These are phyloP conservation scores for Entoloma clypeatum DNA, from an alignment of 1,284 basidiomycete genomes.

Conservation along the genomic window DNA sequence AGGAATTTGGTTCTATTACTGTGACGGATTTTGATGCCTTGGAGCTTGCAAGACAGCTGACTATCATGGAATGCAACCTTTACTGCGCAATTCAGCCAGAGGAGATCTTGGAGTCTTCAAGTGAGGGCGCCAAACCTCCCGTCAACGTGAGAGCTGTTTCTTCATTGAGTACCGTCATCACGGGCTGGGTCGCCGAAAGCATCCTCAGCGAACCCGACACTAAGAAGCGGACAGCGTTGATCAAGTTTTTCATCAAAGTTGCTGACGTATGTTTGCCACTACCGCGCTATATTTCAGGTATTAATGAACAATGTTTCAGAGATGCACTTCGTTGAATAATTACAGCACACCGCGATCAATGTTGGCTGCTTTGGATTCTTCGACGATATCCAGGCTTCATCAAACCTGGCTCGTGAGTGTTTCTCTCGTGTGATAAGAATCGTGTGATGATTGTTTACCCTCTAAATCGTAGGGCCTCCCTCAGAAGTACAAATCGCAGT, in stretches of 20 bases:
- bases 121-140: slow-evolving; percentile 63
- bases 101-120: slow-evolving; percentile 82
- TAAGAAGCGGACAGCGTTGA: slow-evolving; percentile 79
- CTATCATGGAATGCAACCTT: slow-evolving; percentile 88
- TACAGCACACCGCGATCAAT: slow-evolving; percentile 93
- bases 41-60: slow-evolving; percentile 91
- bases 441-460: slow-evolving; percentile 7
- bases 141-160: slow-evolving; percentile 80
- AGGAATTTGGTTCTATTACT: slow-evolving; percentile 56
- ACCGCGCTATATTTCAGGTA: slow-evolving; percentile 17
- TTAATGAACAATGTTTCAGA: slow-evolving; percentile 43
- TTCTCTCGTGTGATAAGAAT: slow-evolving; percentile 1
- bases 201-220: slow-evolving; percentile 87
- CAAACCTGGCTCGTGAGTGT: slow-evolving; percentile 85
- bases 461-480: slow-evolving; percentile 69
- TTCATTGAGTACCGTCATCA: slow-evolving; percentile 87
- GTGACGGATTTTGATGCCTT: slow-evolving; percentile 92
- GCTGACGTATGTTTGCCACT: slow-evolving; percentile 70
- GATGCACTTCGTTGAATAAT: slow-evolving; percentile 83
- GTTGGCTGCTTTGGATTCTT: slow-evolving; percentile 91
- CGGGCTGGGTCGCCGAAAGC: slow-evolving; percentile 93
- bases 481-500: slow-evolving; percentile 77
- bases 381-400: slow-evolving; percentile 85
- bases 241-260: slow-evolving; percentile 97
- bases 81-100: slow-evolving; percentile 85